Evolutionary conservation across 257 asterid genomes (phyloP).

Genomic region (Solanum corneliomulleri): DNA sequence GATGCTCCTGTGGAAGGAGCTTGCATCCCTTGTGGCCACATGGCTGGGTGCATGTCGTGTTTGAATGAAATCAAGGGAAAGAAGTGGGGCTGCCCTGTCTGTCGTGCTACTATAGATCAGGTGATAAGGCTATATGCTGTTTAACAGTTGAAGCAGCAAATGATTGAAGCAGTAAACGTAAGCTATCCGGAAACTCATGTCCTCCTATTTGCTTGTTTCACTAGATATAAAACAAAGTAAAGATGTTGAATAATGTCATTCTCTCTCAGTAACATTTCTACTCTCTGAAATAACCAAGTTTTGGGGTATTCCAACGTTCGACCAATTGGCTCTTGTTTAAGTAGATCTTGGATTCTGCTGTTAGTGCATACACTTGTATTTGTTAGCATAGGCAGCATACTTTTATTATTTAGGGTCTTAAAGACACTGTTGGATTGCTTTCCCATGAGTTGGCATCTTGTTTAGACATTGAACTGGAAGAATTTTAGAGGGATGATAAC

Average conservation of each 20-base stretch:
- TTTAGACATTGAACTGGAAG: neutral
- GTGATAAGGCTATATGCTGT: constrained; percentile 68
- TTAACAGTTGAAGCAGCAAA: constrained; percentile 10
- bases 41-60: constrained; percentile 93
- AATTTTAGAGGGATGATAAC: neutral
- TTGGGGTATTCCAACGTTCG: neutral
- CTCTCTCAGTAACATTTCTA: neutral
- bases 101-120: constrained; percentile 77
- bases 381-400: neutral
- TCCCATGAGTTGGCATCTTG: neutral
- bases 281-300: neutral
- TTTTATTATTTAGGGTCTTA: neutral
- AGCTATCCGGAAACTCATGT: neutral
- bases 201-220: neutral
- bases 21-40: constrained; percentile 90
- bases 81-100: constrained; percentile 90
- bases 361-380: neutral
- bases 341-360: neutral
- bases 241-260: neutral
- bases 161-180: neutral
- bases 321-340: neutral
- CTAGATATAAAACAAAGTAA: neutral
- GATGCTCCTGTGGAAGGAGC: constrained; percentile 85
- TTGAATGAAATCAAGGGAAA: constrained; percentile 59
- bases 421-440: neutral